These are phyloP conservation scores for Aegilops longissima DNA, from an alignment of 176 grass and related monocot species.

Conservation along the genomic window DNA sequence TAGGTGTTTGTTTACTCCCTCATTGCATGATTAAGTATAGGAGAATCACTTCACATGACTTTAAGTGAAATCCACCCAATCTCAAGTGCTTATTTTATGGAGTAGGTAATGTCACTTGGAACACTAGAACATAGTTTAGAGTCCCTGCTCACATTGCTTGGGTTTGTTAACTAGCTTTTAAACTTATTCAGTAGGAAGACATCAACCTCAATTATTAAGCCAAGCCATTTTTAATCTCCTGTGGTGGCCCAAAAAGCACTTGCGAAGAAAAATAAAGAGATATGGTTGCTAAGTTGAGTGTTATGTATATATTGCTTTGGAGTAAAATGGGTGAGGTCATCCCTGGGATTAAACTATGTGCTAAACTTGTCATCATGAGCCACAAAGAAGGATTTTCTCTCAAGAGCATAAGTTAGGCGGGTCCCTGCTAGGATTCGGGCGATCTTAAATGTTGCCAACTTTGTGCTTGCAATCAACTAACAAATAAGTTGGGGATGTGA, in stretches of 20 bases:
- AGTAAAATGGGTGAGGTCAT: slow-evolving; percentile 74
- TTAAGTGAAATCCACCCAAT: slow-evolving; percentile 99
- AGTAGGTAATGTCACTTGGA: slow-evolving; percentile 96
- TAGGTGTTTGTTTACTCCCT: slow-evolving; percentile 72
- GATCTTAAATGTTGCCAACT: slow-evolving; percentile 93
- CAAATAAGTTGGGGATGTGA: slow-evolving; percentile 45
- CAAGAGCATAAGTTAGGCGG: slow-evolving; percentile 75
- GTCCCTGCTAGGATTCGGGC: slow-evolving; percentile 64
- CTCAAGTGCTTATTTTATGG: slow-evolving; percentile 74
- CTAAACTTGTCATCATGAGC: slow-evolving; percentile 64
- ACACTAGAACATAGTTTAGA: slow-evolving; percentile 51
- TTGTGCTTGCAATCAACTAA: slow-evolving; percentile 69
- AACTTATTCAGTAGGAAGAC: slow-evolving; percentile 71
- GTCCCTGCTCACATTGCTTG: slow-evolving; percentile 71
- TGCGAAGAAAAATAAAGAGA: slow-evolving; percentile 53
- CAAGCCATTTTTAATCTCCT: slow-evolving; percentile 42
- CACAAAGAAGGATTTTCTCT: slow-evolving; percentile 79
- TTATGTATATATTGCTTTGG: slow-evolving; percentile 34
- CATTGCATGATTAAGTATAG: slow-evolving; percentile 55
- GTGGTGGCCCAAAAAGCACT: slow-evolving; percentile 58
- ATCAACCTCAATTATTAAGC: slow-evolving; percentile 85
- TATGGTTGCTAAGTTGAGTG: slow-evolving; percentile 56
- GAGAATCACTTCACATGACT: slow-evolving; percentile 95
- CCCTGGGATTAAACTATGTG: slow-evolving; percentile 49
- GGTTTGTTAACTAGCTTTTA: slow-evolving; percentile 75